Evolutionary conservation across 106 monocot species (phyloP).

Genomic region (Dendrobium nobile): DNA sequence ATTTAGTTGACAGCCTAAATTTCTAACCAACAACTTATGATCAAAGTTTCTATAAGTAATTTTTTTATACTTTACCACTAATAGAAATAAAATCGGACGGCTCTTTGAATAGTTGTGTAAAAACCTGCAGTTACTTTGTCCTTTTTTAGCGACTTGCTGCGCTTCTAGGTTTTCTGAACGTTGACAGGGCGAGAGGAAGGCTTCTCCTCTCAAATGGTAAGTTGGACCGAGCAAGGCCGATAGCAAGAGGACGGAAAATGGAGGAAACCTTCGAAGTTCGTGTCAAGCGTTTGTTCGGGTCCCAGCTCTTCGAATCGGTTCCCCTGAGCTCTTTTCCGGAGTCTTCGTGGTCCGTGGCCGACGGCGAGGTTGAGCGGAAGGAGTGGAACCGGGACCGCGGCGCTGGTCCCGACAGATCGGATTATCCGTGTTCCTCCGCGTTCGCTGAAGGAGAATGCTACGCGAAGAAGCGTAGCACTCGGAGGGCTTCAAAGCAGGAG

Average conservation of each 20-base stretch:
- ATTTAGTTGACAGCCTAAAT: no score
- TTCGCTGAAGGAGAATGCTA: conserved; percentile 56
- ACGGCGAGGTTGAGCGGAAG: conserved; percentile 74
- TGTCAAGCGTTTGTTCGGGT: conserved; percentile 87
- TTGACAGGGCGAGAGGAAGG: no score
- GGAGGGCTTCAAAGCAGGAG: not conserved
- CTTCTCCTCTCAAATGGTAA: no score
- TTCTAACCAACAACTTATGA: no score
- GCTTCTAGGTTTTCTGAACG: no score
- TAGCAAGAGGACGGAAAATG: not conserved
- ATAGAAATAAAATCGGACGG: no score
- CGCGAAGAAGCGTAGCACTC: conserved; percentile 12
- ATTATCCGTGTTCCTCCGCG: conserved; percentile 52
- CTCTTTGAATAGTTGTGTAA: no score
- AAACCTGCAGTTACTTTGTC: no score
- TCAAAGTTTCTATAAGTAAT: no score
- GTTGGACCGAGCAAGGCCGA: not conserved
- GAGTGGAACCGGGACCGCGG: conserved; percentile 68
- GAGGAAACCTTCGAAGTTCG: conserved; percentile 83
- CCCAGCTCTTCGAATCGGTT: conserved; percentile 64
- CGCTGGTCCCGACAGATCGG: conserved; percentile 33
- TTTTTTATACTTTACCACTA: no score
- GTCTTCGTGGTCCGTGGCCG: conserved; percentile 78
- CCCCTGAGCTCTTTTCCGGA: conserved; percentile 66
- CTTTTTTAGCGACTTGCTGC: no score